A percentile compares a stretch with the other conserved stretches of the same genome.
These are phyloP conservation scores for Diospyros lotus DNA, from an alignment of 148 eudicot genomes.

Conservation along the genomic window DNA sequence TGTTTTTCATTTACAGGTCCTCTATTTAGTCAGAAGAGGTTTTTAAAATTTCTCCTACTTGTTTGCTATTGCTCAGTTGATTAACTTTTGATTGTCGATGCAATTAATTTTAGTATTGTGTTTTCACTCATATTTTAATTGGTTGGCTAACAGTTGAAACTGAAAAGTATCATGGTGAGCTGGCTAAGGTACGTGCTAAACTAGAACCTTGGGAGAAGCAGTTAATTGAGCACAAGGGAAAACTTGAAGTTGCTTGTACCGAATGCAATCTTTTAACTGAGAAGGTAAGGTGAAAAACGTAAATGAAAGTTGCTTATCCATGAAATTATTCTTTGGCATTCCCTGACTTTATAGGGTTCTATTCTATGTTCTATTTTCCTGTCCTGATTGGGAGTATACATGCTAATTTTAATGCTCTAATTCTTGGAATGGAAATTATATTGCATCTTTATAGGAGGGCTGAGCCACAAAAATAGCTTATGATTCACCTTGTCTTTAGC, in stretches of 20 bases:
- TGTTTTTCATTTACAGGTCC: too few species aligned
- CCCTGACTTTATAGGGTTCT: too few species aligned
- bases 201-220: constrained; percentile 96
- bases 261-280: constrained; percentile 74
- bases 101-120: constrained; percentile 2
- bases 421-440: neutral
- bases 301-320: neutral
- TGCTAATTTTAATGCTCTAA: neutral
- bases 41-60: neutral
- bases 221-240: constrained; percentile 84
- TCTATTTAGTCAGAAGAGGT: too few species aligned
- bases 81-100: neutral
- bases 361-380: neutral
- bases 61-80: neutral
- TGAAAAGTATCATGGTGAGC: constrained; percentile 61
- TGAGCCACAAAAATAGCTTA: too few species aligned
- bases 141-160: constrained; percentile 61
- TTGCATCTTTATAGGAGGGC: too few species aligned
- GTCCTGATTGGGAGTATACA: neutral
- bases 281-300: constrained; percentile 50
- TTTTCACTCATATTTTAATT: constrained; percentile 5
- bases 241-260: constrained; percentile 81
- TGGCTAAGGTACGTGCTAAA: constrained; percentile 75
- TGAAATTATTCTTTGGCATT: too few species aligned
- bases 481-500: too few species aligned